These are phyloP conservation scores for Plasmodium gallinaceum DNA, from an alignment of 169 alveolate species.

Conservation along the genomic window DNA sequence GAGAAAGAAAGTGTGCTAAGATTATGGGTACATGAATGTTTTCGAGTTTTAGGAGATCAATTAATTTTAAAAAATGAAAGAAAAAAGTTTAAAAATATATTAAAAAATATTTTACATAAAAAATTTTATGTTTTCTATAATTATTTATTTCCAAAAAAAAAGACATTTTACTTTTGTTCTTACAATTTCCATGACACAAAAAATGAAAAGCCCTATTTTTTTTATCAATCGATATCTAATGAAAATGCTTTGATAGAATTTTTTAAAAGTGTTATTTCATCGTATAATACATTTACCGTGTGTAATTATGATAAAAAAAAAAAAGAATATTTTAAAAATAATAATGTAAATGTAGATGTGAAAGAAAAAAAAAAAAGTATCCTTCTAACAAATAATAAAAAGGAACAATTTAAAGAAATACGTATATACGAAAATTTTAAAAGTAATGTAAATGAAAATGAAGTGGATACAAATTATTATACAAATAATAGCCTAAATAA, in stretches of 20 bases:
- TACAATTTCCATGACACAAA: slow-evolving; percentile 76
- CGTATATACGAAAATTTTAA: slow-evolving; percentile 5
- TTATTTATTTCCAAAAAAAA: slow-evolving; percentile 55
- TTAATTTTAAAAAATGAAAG: slow-evolving; percentile 55
- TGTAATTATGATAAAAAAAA: slow-evolving; percentile 57
- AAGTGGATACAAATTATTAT: not conserved
- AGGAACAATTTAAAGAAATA: not conserved
- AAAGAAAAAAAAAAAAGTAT: not conserved
- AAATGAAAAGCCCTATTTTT: slow-evolving; percentile 74
- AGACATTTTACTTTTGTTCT: slow-evolving; percentile 72
- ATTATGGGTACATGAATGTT: slow-evolving; percentile 76
- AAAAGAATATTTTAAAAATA: slow-evolving; percentile 45
- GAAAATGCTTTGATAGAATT: slow-evolving; percentile 54
- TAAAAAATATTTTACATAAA: slow-evolving; percentile 74
- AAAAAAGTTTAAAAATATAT: slow-evolving; percentile 52
- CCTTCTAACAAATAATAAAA: slow-evolving; percentile 1
- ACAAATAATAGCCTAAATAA: not conserved
- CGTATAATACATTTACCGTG: slow-evolving; percentile 61
- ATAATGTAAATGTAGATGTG: not conserved
- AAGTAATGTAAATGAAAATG: not conserved
- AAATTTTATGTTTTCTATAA: slow-evolving; percentile 65
- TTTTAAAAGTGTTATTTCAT: slow-evolving; percentile 62
- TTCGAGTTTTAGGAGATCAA: slow-evolving; percentile 69
- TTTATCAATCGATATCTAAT: slow-evolving; percentile 68
- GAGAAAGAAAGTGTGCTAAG: slow-evolving; percentile 75